Evolutionary conservation across 306 rosid species (phyloP), one percentile per base, ranked within the genome.

Genomic region (Rubus idaeus): DNA sequence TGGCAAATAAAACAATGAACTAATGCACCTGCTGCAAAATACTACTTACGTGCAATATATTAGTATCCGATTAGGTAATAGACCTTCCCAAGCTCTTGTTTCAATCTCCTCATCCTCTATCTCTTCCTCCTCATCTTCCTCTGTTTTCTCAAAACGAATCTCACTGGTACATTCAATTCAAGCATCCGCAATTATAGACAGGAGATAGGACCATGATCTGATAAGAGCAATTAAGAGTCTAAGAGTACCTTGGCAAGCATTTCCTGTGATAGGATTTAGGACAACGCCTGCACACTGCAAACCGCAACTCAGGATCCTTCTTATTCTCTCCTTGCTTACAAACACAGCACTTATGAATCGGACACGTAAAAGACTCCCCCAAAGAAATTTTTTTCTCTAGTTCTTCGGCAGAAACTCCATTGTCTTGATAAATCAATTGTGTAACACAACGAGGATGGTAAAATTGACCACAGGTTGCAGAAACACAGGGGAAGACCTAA

Each of bases 221-320:
- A 21, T 17, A 65, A 67, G 72, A 74, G 58, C 47, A 77, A 74
- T 74, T 20, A 26, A 56, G 56, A 68, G 35, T 41, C 68, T 30
- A 61, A 72, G 52, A 78, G 61, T 76, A 91, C 98, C 91, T 84
- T 51, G 99, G 99, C 84, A 95, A 83, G 86, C 99, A 95, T 88
- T 92, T 92, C 77, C 91, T 87, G 61, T 95, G 99, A 79, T 92
- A 95, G 8, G 99, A 84, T 79, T 61, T 88, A 58, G 99, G 97
- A 79, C 99, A 95, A 37, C 99, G 99, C 87, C 99, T 84, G 76
- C 97, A 95, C 23, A 95, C 90, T 70, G 99, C 96, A 88, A 95
- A 90, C 74, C 88, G 96, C 41, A 88, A 60, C 40, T 88, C 87
- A 18, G 20, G 79, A 73, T 82, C 77, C 55, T 84, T 79, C 81